Base-by-base conservation (phyloP, 208 protist species). In the Crithidia bombi region DNA sequence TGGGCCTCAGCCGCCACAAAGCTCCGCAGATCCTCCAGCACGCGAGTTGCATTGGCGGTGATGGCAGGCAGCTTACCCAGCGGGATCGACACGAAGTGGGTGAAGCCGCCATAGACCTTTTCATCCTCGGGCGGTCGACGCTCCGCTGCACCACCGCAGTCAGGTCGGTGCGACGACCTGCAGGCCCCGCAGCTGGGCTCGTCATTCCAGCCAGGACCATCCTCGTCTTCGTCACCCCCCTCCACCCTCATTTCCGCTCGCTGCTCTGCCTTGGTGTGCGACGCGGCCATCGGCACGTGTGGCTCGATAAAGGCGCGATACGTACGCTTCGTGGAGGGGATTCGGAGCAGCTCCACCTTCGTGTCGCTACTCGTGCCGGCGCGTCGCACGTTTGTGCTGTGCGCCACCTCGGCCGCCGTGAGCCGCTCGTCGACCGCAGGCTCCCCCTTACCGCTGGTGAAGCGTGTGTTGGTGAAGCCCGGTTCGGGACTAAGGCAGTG, bases 51-150 rank as follows among this genome's bases (percentile, higher is more conserved):
- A 25, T 59, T 65, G 17, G 51, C 25, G 30, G 58, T 47, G 19
- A 83, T 78, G 32, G 63, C 64, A 2, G 78, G 62, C 36, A 87
- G 33, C 52, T 82, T 89, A 17, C 86, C 88, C 17, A 96, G 69
- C 11, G 91, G 88, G 14, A 96, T 62, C 0, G 91, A 81, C 1
- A 96, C 47, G 61, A 96, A 96, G 75, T 96, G 91, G 3, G 91
- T 96, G 78, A 86, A 96, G 36, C 46, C 61, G 14, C 50, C 46
- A n/a, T 46, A 33, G 23, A 36, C 39, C 51, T 50, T 49, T n/a
- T 77, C 55, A 4, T 69, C 36, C 1, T 47, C 39, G n/a, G 77
- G 55, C 19, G 65, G 28, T 6, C 64, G 46, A 6, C 52, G 71
- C 64, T 74, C 43, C 55, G 41, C 36, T n/a, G 21, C 41, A 30